These are phyloP conservation scores for Hypoxylon sp. DNA, from an alignment of 2,329 filamentous ascomycete species.

Conservation along the genomic window DNA sequence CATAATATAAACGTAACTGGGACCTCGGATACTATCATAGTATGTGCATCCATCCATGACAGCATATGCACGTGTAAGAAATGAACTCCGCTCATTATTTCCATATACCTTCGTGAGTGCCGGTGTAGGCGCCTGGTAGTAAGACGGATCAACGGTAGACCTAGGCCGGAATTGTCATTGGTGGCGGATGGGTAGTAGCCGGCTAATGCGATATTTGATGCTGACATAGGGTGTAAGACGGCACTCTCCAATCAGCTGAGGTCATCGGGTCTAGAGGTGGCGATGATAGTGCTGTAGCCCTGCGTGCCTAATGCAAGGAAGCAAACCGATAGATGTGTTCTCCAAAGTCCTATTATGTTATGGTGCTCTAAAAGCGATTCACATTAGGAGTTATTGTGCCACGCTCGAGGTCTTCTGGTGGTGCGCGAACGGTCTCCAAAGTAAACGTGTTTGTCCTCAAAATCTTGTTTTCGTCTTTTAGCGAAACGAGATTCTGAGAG, in stretches of 20 bases:
- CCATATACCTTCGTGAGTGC: constrained; percentile 9
- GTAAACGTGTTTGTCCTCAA: constrained; percentile 21
- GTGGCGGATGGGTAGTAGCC: neutral
- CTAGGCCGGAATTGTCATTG: constrained; percentile 9
- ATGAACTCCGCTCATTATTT: constrained; percentile 7
- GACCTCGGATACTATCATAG: neutral
- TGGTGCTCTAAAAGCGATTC: constrained; percentile 2
- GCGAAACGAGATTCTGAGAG: constrained; percentile 13
- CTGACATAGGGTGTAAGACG: constrained; percentile 16
- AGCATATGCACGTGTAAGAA: constrained; percentile 5
- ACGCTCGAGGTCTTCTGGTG: constrained; percentile 10
- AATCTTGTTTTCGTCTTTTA: constrained; percentile 16
- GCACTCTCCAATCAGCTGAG: constrained; percentile 12
- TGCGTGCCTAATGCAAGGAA: constrained; percentile 1
- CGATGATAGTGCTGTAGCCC: neutral
- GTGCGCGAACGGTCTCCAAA: constrained; percentile 3
- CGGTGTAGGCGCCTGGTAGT: neutral
- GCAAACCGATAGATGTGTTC: constrained; percentile 8
- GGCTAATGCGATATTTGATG: neutral
- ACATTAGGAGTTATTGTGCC: constrained; percentile 3
- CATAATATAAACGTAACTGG: constrained; percentile 12
- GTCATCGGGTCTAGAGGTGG: constrained; percentile 4
- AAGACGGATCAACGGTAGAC: constrained; percentile 7
- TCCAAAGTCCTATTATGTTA: constrained; percentile 5
- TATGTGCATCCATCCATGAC: constrained; percentile 13